Conservation (phyloP, 1,139 yeast genomes). For the Nakaseomyces bracarensis region DNA sequence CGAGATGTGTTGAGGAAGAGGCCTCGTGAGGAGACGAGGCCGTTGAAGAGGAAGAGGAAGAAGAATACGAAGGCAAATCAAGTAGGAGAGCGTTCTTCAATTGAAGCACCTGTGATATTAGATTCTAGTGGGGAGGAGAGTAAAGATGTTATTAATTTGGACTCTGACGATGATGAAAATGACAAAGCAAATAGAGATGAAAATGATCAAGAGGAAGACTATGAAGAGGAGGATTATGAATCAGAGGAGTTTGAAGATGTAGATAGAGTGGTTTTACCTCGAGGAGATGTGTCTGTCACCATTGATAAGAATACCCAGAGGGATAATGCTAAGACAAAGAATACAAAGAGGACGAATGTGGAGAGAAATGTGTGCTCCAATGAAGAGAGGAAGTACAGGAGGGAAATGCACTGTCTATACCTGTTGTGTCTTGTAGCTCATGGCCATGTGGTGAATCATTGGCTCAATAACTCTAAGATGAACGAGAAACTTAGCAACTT, state of each 20-base stretch:
- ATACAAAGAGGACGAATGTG: slow-evolving; percentile 20
- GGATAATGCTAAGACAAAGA: slow-evolving; percentile 15
- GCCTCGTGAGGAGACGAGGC: slow-evolving; percentile 11
- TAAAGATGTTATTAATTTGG: slow-evolving; percentile 16
- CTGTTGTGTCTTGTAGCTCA: slow-evolving; percentile 53
- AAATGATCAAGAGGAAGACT: slow-evolving; percentile 15
- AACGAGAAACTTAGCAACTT: slow-evolving; percentile 36
- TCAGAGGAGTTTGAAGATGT: slow-evolving; percentile 39
- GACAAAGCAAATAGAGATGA: slow-evolving; percentile 3
- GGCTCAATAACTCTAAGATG: slow-evolving; percentile 54
- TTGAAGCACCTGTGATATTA: no score
- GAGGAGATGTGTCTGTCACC: slow-evolving; percentile 25
- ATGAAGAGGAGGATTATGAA: slow-evolving; percentile 28
- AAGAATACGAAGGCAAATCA: no score
- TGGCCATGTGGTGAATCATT: slow-evolving; percentile 58
- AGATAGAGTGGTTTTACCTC: slow-evolving; percentile 11
- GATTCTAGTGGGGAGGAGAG: slow-evolving; percentile 26
- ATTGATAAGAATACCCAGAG: slow-evolving; percentile 11
- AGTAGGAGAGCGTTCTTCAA: no score
- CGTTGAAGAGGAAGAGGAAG: slow-evolving; percentile 19
- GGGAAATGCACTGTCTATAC: slow-evolving; percentile 50
- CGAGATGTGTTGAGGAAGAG: slow-evolving; percentile 29
- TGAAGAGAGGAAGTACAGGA: slow-evolving; percentile 48
- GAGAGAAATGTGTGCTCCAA: slow-evolving; percentile 36
- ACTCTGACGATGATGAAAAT: slow-evolving; percentile 4